Conservation (phyloP, 306 rosid species). For the Luffa acutangula region DNA sequence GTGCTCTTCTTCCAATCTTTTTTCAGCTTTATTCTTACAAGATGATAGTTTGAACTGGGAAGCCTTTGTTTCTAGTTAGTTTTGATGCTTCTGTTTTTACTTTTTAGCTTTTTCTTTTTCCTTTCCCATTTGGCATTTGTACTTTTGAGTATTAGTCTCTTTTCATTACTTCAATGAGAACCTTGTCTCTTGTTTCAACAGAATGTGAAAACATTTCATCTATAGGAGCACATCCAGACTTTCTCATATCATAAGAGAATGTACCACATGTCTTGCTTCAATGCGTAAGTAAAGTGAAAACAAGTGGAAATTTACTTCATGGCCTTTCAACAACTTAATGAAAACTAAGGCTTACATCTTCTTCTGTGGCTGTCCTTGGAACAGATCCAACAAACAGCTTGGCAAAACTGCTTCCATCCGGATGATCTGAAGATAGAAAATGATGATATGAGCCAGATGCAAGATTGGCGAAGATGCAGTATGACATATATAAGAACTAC, state of each 20-base stretch:
- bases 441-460: background rate
- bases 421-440: slow-evolving; percentile 36
- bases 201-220: background rate
- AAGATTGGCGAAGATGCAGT: background rate
- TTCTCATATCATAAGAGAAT: background rate
- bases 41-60: too few relatives aligned
- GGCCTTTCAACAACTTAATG: background rate
- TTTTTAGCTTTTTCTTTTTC: too few relatives aligned
- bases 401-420: slow-evolving; percentile 58
- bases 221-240: background rate
- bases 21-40: too few relatives aligned
- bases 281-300: background rate
- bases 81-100: too few relatives aligned
- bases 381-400: slow-evolving; percentile 92
- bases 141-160: too few relatives aligned
- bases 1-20: too few relatives aligned
- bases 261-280: background rate
- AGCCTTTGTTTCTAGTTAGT: too few relatives aligned
- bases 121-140: too few relatives aligned
- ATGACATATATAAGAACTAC: background rate
- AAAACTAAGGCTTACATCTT: slow-evolving; percentile 42
- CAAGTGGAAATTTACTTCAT: background rate
- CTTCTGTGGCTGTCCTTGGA: slow-evolving; percentile 85
- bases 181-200: background rate
- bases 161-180: too few relatives aligned